Evolutionary conservation across 805 yeast species (phyloP), one percentile per base, ranked within the genome.

Genomic region (Candida incommunis): DNA sequence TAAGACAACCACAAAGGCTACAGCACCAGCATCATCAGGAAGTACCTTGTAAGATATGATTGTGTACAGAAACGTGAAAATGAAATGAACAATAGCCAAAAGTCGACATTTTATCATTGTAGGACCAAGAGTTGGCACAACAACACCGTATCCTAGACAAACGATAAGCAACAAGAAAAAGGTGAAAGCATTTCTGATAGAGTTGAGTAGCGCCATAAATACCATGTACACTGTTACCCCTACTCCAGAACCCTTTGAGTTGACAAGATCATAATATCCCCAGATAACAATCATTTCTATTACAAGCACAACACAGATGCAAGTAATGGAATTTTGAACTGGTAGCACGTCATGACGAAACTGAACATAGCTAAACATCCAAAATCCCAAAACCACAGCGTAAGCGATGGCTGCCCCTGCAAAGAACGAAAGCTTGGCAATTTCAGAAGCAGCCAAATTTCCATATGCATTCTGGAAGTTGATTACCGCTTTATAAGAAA

Each of bases 391-490:
- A 7, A 86, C 79, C 35, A 84, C 81, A 4, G 82, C 85, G 59
- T 92, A 92, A 37, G 82, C 76, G 29, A 92, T 70, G 1, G 96
- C 84, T 56, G 86, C 69, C 15, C 83, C 74, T 1, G 95, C 96
- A 60, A 86, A 92, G 22, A 86, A 76, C 9, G 95, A 86, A 50
- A 92, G 70, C 55, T 88, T 85, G 23, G 97, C 95, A 53, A 85
- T 81, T 60, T 92, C 95, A 27, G 88, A 70, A 3, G 95, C 98
- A 25, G 94, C 76, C 46, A 92, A 68, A 48, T 84, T 75, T 46
- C 98, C 98, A 62, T 75, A 92, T 3, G 97, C 83, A 64, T 88
- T 92, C 66, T 86, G 92, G 65, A 85, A 92, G 54, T 80, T 80
- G 40, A 82, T 81, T n/a, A 65, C 62, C 15, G 90, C 82, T 43